Conservation (phyloP, 2,329 filamentous ascomycete genomes). For the Nothomitra cinnamomea region DNA sequence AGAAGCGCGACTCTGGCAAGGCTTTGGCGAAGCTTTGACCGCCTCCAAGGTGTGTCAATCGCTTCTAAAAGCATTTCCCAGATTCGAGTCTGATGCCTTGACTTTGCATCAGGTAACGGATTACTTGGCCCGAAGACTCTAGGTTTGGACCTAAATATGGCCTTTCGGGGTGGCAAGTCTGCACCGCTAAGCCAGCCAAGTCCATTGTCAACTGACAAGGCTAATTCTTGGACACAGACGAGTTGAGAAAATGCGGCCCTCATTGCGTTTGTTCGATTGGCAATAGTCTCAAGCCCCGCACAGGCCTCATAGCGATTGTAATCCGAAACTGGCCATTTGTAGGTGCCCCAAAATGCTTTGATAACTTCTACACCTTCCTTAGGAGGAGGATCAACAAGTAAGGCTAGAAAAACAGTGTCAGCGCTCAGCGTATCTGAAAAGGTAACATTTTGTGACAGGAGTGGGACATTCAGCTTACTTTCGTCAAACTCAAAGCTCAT, state of each 20-base stretch:
- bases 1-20: too few relatives aligned
- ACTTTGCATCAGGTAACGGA: neutral
- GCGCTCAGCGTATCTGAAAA: neutral
- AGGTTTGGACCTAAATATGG: neutral
- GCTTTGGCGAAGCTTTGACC: too few relatives aligned
- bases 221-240: constrained; percentile 40
- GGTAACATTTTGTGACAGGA: neutral
- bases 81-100: neutral
- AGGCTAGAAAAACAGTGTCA: constrained; percentile 5
- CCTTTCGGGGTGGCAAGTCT: constrained; percentile 33
- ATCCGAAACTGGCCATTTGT: constrained; percentile 19
- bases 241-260: constrained; percentile 41
- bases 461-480: constrained; percentile 18
- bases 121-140: neutral
- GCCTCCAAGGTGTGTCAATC: too few relatives aligned
- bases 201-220: constrained; percentile 48
- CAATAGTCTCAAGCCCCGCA: constrained; percentile 14
- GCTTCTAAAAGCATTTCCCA: neutral
- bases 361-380: constrained; percentile 22
- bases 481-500: constrained; percentile 53
- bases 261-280: constrained; percentile 46
- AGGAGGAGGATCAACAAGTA: constrained; percentile 32
- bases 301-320: constrained; percentile 41
- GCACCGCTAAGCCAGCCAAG: constrained; percentile 50
- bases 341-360: neutral